Evolutionary conservation across 177 flowering plant species (phyloP), one percentile per base, ranked within the genome.

Genomic region (Vitis hybrid): DNA sequence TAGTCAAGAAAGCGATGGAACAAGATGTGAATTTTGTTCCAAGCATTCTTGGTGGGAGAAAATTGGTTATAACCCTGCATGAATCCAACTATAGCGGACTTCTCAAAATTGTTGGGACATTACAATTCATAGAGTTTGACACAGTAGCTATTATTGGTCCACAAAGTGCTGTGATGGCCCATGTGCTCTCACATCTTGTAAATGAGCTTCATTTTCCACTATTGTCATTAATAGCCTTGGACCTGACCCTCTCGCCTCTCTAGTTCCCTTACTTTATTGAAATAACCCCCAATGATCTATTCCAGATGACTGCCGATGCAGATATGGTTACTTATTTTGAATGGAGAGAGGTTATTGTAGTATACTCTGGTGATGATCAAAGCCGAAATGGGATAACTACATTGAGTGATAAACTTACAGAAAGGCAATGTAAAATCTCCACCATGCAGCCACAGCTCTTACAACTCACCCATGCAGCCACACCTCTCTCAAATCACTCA

Each of bases 61-160:
- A 86, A 71, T 70, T 91, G 57, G 66, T 40, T 3, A 77, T 89
- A 50, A 68, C 81, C 15, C n/a, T 82, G 58, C 86, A 86, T 52
- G 89, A 91, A 71, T 73, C 88, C 48, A 87, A 88, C 46, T 81
- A 57, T 79, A 89, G 87, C 73, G 90, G 90, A 63, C 88, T 91
- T 75, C 75, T 80, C 0, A 74, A 85, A 19, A 19, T 19, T 19
- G 19, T 19, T 19, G 19, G 19, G 19, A 1, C 19, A 19, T 19
- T 19, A 19, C 19, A 19, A 19, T 19, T 19, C 19, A 19, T 19
- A 1, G 19, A 19, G 19, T 19, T 1, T 19, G 19, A 19, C 19
- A 19, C 19, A 19, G 19, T 19, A 19, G 19, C 19, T 19, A 19
- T 19, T 19, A 19, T 19, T 19, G 19, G 19, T 19, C 19, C 19